phyloP scores from a whole-genome alignment of 192 early-diverging fungal species.

The Backusella morwellensis region DNA sequence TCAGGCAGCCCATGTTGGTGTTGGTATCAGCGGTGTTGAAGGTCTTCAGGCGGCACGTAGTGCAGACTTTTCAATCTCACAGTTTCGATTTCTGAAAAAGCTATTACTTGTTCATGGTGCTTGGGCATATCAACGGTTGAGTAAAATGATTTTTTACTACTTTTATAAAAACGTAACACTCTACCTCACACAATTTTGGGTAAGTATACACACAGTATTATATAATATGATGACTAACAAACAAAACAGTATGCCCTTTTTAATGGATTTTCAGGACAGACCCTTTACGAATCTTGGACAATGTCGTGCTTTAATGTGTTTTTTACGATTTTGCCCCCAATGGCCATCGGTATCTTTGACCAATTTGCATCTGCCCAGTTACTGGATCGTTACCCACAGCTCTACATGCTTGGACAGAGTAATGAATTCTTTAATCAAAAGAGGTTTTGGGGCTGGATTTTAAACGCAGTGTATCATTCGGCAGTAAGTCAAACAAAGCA shows the following conservation, averaged over 20 bases:
- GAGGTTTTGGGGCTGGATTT: conserved; percentile 89
- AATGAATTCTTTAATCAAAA: conserved; percentile 72
- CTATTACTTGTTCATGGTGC: conserved; percentile 92
- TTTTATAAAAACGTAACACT: conserved; percentile 98
- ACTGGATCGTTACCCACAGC: conserved; percentile 89
- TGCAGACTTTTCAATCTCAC: conserved; percentile 94
- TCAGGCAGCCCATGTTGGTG: conserved; percentile 93
- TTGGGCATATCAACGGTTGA: conserved; percentile 90
- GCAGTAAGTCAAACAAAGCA: conserved; percentile 39
- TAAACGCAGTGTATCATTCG: conserved; percentile 93
- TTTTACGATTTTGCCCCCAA: conserved; percentile 87
- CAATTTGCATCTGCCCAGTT: conserved; percentile 83
- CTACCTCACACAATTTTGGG: conserved; percentile 96
- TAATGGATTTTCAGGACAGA: conserved; percentile 92
- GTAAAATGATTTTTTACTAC: conserved; percentile 93
- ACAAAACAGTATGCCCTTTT: conserved; percentile 60
- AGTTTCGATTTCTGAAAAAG: conserved; percentile 91
- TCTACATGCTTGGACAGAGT: conserved; percentile 65
- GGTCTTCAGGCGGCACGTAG: conserved; percentile 92
- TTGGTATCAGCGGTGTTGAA: conserved; percentile 93
- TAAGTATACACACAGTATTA: conserved; percentile 17
- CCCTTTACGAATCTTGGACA: conserved; percentile 93
- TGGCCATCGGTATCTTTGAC: conserved; percentile 93
- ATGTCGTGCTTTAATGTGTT: conserved; percentile 90
- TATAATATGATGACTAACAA: conserved; percentile 10